Conservation (phyloP, 148 eudicot species). For the Fagopyrum tataricum region DNA sequence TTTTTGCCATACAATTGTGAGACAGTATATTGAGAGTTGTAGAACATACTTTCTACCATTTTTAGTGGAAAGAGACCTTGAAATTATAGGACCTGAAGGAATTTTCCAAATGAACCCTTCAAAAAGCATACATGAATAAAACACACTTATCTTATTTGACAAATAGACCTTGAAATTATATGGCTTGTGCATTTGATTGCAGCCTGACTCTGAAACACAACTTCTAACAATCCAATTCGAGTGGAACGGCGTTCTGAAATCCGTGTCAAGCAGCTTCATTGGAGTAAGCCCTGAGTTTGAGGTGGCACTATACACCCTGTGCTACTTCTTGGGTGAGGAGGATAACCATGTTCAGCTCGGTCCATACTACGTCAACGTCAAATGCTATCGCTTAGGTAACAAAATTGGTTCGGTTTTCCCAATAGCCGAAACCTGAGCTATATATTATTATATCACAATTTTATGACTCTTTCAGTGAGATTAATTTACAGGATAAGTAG, state of each 20-base stretch:
- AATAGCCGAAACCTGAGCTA: slow-evolving; percentile 54
- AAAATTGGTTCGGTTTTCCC: slow-evolving; percentile 89
- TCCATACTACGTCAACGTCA: slow-evolving; percentile 80
- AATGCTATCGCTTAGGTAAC: slow-evolving; percentile 77
- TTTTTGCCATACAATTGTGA: too few relatives aligned
- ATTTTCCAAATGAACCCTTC: background rate
- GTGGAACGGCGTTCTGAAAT: slow-evolving; percentile 89
- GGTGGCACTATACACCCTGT: slow-evolving; percentile 82
- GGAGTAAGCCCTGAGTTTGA: slow-evolving; percentile 99
- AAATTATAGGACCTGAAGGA: too few relatives aligned
- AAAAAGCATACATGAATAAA: background rate
- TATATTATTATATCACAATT: background rate
- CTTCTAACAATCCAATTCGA: slow-evolving; percentile 83
- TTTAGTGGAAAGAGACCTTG: too few relatives aligned
- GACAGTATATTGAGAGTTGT: too few relatives aligned
- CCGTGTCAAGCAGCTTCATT: slow-evolving; percentile 70
- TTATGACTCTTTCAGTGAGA: background rate
- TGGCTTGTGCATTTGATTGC: slow-evolving; percentile 24
- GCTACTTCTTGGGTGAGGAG: slow-evolving; percentile 74
- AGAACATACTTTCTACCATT: too few relatives aligned
- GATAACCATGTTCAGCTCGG: slow-evolving; percentile 79
- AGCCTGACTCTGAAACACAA: slow-evolving; percentile 93
- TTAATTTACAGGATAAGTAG: background rate
- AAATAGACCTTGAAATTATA: background rate
- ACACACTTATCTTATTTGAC: too few relatives aligned